Percentiles rank a stretch among this genome's conserved stretches.
Evolutionary conservation across 1,139 yeast species (phyloP).

Genomic region (Suhomyces choctaworum): DNA sequence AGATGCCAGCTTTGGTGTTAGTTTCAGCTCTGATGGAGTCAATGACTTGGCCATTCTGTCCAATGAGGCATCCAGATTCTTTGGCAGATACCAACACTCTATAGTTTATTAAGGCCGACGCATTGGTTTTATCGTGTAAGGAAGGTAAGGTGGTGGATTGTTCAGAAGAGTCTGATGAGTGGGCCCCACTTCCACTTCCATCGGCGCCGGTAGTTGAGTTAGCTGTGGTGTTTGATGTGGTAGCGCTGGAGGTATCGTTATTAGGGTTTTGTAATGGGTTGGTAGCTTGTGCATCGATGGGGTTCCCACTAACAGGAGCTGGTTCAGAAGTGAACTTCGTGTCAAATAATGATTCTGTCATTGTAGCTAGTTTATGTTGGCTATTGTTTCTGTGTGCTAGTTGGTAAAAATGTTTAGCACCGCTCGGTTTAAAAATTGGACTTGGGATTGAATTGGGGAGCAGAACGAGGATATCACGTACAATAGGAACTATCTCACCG

Average conservation of each 20-base stretch:
- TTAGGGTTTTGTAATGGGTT: not conserved
- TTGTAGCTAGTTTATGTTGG: too few relatives aligned
- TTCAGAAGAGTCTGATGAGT: slow-evolving; percentile 6
- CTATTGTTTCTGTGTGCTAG: too few relatives aligned
- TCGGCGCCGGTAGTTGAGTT: not conserved
- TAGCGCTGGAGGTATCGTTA: not conserved
- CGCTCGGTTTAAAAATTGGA: too few relatives aligned
- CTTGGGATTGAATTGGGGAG: too few relatives aligned
- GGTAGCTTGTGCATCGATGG: slow-evolving; percentile 2
- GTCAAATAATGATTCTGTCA: slow-evolving; percentile 47
- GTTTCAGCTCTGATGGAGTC: slow-evolving; percentile 76
- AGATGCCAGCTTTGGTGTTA: slow-evolving; percentile 84
- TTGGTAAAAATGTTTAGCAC: too few relatives aligned
- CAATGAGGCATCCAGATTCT: slow-evolving; percentile 91
- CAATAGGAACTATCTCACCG: too few relatives aligned
- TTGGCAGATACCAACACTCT: slow-evolving; percentile 79
- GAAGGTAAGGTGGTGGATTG: slow-evolving; percentile 31
- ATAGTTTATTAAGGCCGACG: slow-evolving; percentile 49
- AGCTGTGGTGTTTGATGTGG: not conserved
- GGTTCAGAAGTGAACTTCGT: slow-evolving; percentile 35
- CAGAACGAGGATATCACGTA: too few relatives aligned
- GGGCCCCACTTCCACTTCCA: not conserved
- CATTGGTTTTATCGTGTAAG: slow-evolving; percentile 29
- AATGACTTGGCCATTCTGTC: slow-evolving; percentile 81
- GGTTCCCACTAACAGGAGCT: slow-evolving; percentile 9